phyloP scores from a whole-genome alignment of 2,329 filamentous ascomycete species.

The Trichoderma atroviride region DNA sequence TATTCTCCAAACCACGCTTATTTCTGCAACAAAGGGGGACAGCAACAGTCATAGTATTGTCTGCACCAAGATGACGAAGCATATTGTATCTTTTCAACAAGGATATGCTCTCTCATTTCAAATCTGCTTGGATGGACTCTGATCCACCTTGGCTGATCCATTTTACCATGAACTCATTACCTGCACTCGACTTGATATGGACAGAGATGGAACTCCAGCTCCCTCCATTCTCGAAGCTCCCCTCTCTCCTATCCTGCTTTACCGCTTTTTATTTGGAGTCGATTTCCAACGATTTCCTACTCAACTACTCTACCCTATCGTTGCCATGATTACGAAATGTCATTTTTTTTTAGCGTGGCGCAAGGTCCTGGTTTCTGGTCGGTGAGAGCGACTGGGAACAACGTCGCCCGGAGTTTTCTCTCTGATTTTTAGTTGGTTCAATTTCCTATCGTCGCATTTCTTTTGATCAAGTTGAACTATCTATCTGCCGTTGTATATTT shows the following conservation, averaged over 20 bases:
- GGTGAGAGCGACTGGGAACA: constrained; percentile 44
- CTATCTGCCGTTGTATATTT: not conserved
- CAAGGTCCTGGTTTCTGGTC: constrained; percentile 39
- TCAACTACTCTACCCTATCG: not conserved
- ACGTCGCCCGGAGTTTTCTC: constrained; percentile 29
- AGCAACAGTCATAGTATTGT: not conserved
- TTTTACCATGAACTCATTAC: not conserved
- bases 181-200: not conserved
- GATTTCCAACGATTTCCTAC: not conserved
- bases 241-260: too few relatives aligned
- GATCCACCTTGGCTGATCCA: too few relatives aligned
- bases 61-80: not conserved
- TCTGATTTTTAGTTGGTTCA: constrained; percentile 2
- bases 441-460: not conserved
- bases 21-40: not conserved
- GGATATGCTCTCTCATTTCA: not conserved
- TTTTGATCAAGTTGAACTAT: not conserved
- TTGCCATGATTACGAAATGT: constrained; percentile 9
- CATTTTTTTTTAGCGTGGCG: constrained; percentile 33
- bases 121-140: not conserved
- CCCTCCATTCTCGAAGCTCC: not conserved
- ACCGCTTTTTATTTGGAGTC: constrained; percentile 26
- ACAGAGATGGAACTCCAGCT: not conserved
- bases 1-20: not conserved
- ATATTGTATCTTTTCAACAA: constrained; percentile 22